phyloP scores from a whole-genome alignment of 2,329 filamentous ascomycete species.

The Periconia sp. region DNA sequence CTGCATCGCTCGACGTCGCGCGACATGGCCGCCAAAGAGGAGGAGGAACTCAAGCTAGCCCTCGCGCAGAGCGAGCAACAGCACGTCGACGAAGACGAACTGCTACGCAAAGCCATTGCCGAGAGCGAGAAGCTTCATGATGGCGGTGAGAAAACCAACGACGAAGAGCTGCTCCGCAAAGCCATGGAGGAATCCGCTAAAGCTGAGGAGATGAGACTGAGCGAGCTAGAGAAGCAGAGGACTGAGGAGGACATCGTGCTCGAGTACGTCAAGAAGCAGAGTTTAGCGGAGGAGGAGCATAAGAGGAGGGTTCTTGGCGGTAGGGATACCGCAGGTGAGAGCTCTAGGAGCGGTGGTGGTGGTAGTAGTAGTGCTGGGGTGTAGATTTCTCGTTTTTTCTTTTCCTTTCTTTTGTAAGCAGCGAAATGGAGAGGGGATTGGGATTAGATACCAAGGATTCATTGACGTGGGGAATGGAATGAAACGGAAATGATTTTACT shows the following conservation, averaged over 20 bases:
- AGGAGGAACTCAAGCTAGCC: conserved; percentile 9
- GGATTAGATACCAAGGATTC: too few relatives aligned
- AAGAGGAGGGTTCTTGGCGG: conserved; percentile 14
- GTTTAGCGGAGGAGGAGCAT: conserved; percentile 61
- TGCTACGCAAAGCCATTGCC: conserved; percentile 12
- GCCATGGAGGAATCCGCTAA: conserved; percentile 30
- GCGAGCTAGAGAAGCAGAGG: conserved; percentile 45
- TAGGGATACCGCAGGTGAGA: conserved; percentile 16
- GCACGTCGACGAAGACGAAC: conserved; percentile 10
- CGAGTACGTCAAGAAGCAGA: conserved; percentile 78
- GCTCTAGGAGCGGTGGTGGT: conserved; percentile 8
- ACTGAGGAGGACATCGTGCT: conserved; percentile 72
- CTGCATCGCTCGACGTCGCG: conserved; percentile 23
- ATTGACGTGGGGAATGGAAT: too few relatives aligned
- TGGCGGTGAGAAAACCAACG: conserved; percentile 19
- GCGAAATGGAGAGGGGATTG: too few relatives aligned
- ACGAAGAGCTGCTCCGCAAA: conserved; percentile 28
- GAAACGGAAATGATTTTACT: too few relatives aligned
- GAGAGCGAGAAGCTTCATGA: conserved; percentile 9
- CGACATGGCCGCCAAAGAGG: conserved; percentile 14
- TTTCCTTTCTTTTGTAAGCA: too few relatives aligned
- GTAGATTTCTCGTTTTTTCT: not conserved
- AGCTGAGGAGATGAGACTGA: conserved; percentile 44
- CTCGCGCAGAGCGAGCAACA: conserved; percentile 1
- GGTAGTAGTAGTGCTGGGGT: not conserved